phyloP scores from a whole-genome alignment of 2,329 filamentous ascomycete species.

The Monascus ruber region DNA sequence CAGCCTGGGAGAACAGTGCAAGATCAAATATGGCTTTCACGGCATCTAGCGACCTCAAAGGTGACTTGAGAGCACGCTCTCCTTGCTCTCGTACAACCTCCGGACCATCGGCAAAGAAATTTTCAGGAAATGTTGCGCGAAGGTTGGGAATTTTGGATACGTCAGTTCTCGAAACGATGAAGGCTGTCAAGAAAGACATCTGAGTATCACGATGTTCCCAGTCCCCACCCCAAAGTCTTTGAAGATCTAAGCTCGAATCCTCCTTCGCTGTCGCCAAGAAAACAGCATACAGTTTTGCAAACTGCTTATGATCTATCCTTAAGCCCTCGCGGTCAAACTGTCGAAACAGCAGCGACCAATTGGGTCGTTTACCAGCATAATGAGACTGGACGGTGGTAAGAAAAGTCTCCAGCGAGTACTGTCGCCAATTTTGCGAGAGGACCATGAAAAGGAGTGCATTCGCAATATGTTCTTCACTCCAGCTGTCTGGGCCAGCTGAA shows the following conservation, averaged over 20 bases:
- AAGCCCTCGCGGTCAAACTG: conserved; percentile 72
- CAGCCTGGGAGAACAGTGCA: conserved; percentile 47
- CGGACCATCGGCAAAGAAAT: conserved; percentile 51
- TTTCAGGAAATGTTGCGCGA: conserved; percentile 59
- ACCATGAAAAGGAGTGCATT: conserved; percentile 62
- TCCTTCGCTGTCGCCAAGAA: conserved; percentile 59
- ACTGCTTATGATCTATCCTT: conserved; percentile 66
- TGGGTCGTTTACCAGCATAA: conserved; percentile 44
- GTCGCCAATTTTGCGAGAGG: conserved; percentile 51
- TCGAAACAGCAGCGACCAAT: conserved; percentile 60
- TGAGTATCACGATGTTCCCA: conserved; percentile 85
- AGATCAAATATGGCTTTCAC: conserved; percentile 56
- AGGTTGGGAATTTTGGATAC: conserved; percentile 74
- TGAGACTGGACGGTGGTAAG: conserved; percentile 48
- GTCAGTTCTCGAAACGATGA: conserved; percentile 68
- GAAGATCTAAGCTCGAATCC: conserved; percentile 62
- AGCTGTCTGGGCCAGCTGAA: conserved; percentile 47
- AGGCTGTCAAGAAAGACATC: conserved; percentile 84
- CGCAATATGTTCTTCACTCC: conserved; percentile 73
- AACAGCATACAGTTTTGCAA: conserved; percentile 68
- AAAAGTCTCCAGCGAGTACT: conserved; percentile 57
- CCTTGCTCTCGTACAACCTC: conserved; percentile 50
- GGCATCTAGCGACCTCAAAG: conserved; percentile 78
- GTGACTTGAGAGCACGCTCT: conserved; percentile 63
- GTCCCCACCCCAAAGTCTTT: conserved; percentile 75